Percentiles rank a stretch among this genome's conserved stretches.
phyloP scores from a whole-genome alignment of 345 rosid genomes.

The Syzygium jambos region DNA sequence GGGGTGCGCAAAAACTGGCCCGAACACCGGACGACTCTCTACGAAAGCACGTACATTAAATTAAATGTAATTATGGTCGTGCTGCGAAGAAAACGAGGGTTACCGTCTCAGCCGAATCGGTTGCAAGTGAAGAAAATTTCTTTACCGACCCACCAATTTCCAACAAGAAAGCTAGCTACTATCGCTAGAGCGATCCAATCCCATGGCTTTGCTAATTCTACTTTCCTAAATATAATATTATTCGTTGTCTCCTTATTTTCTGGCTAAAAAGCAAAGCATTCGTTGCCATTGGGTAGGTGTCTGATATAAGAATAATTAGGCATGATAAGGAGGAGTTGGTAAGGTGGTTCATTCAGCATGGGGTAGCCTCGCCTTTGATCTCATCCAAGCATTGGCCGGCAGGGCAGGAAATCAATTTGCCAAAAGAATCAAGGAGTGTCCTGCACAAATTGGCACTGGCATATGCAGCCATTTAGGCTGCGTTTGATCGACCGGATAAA shows the following conservation, averaged over 20 bases:
- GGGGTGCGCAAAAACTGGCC: rapidly evolving
- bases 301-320: background rate
- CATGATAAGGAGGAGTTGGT: background rate
- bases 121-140: background rate
- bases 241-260: background rate
- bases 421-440: background rate
- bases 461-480: background rate
- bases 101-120: background rate
- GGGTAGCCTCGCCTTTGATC: background rate
- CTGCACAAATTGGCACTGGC: background rate
- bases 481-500: no score
- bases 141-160: background rate
- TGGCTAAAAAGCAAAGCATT: background rate
- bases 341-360: background rate
- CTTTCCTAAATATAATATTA: background rate
- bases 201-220: background rate
- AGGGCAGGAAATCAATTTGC: background rate
- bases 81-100: background rate
- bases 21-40: background rate
- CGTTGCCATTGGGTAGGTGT: background rate
- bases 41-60: background rate
- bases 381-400: background rate
- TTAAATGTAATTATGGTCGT: background rate
- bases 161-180: background rate
- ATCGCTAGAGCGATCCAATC: background rate